phyloP scores from a whole-genome alignment of 495 filamentous ascomycete species.

The Penicillium subrubescens region DNA sequence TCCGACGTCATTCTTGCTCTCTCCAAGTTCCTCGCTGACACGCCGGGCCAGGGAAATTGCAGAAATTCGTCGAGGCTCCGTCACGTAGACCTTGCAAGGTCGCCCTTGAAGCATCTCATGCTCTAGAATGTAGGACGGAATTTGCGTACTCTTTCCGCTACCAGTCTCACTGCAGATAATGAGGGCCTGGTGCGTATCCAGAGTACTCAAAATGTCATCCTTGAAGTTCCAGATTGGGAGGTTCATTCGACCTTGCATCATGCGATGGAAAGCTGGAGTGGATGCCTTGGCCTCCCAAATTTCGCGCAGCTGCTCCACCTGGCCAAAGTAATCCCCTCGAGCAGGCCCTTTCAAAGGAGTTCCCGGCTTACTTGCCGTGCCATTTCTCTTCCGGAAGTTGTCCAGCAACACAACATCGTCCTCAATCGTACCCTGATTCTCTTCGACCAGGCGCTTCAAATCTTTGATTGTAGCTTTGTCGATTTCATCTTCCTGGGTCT shows the following conservation, averaged over 20 bases:
- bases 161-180: constrained; percentile 96
- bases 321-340: constrained; percentile 41
- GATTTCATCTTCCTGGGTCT: constrained; percentile 63
- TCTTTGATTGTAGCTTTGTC: constrained; percentile 64
- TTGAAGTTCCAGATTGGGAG: constrained; percentile 90
- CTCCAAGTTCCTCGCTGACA: constrained; percentile 93
- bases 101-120: constrained; percentile 79
- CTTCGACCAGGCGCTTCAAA: constrained; percentile 49
- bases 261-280: constrained; percentile 53
- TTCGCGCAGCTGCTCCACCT: constrained; percentile 55
- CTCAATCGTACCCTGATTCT: constrained; percentile 51
- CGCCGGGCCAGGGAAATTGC: constrained; percentile 88
- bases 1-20: constrained; percentile 77
- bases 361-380: constrained; percentile 48
- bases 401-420: constrained; percentile 75
- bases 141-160: constrained; percentile 95
- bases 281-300: constrained; percentile 72
- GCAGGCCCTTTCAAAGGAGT: constrained; percentile 39
- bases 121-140: constrained; percentile 89
- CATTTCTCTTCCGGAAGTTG: constrained; percentile 65
- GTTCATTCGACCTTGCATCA: constrained; percentile 61
- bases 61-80: constrained; percentile 94
- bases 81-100: constrained; percentile 89
- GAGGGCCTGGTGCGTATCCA: constrained; percentile 75
- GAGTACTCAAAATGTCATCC: constrained; percentile 68